These are phyloP conservation scores for Smittium mucronatum DNA, from an alignment of 371 early-diverging fungal genomes.

Conservation along the genomic window DNA sequence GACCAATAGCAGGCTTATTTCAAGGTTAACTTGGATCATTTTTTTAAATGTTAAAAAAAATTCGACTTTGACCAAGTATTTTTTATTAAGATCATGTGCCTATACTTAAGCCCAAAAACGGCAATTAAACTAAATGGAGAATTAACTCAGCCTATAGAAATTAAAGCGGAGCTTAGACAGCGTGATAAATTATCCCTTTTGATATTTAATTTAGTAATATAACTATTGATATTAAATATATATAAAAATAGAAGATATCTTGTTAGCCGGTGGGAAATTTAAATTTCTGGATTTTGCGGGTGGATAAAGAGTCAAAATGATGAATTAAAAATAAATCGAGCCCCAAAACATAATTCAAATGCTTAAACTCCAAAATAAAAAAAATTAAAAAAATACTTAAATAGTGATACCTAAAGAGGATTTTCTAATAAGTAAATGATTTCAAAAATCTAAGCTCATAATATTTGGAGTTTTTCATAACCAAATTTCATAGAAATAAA, in stretches of 20 bases:
- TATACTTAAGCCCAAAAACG: slow-evolving; percentile 4
- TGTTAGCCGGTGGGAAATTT: background rate
- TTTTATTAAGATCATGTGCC: background rate
- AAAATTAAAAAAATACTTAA: background rate
- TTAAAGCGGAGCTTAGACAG: slow-evolving; percentile 11
- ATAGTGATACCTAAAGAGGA: background rate
- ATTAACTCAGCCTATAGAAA: slow-evolving; percentile 3
- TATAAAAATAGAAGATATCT: background rate
- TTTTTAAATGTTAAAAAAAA: slow-evolving; percentile 3
- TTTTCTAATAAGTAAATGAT: background rate
- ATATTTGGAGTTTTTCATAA: background rate
- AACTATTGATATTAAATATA: slow-evolving; percentile 12
- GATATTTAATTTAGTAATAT: slow-evolving; percentile 12
- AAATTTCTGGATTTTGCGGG: slow-evolving; percentile 12
- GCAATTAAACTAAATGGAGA: slow-evolving; percentile 10
- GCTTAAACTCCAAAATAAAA: slow-evolving; percentile 5
- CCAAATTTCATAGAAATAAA: background rate
- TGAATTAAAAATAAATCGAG: background rate
- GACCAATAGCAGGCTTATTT: slow-evolving; percentile 10
- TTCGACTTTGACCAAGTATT: slow-evolving; percentile 1
- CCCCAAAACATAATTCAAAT: background rate
- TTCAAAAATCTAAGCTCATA: background rate
- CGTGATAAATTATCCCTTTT: slow-evolving; percentile 16
- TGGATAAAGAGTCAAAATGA: background rate
- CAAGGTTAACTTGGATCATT: slow-evolving; percentile 1